These are phyloP conservation scores for Aspergillus affinis DNA, from an alignment of 495 filamentous ascomycete species.

Conservation along the genomic window DNA sequence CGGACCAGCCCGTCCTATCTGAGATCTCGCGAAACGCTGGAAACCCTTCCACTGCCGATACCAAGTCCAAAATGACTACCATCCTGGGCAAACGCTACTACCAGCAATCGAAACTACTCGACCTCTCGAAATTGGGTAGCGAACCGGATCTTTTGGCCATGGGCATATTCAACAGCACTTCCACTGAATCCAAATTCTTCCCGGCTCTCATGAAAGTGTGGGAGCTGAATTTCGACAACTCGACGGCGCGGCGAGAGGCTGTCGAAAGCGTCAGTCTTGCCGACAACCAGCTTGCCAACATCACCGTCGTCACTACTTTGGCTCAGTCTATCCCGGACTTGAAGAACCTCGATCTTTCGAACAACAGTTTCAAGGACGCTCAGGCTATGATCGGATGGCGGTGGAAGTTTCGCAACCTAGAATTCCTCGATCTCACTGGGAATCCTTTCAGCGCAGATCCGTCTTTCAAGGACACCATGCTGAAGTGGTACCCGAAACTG, in stretches of 20 bases:
- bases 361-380: slow-evolving; percentile 68
- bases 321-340: slow-evolving; percentile 75
- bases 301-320: slow-evolving; percentile 67
- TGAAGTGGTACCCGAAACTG: slow-evolving; percentile 78
- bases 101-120: slow-evolving; percentile 65
- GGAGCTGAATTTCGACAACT: slow-evolving; percentile 64
- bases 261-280: slow-evolving; percentile 76
- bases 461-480: slow-evolving; percentile 65
- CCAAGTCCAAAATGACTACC: slow-evolving; percentile 44
- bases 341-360: slow-evolving; percentile 79
- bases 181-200: slow-evolving; percentile 83
- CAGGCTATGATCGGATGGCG: slow-evolving; percentile 66
- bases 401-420: slow-evolving; percentile 69
- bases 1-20: slow-evolving; percentile 24
- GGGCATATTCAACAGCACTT: slow-evolving; percentile 70
- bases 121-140: slow-evolving; percentile 70
- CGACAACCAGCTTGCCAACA: slow-evolving; percentile 69
- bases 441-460: slow-evolving; percentile 69
- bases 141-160: slow-evolving; percentile 67
- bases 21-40: slow-evolving; percentile 20
- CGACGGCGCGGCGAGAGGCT: slow-evolving; percentile 65
- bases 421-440: slow-evolving; percentile 73
- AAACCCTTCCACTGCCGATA: slow-evolving; percentile 42
- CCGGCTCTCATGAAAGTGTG: slow-evolving; percentile 82
- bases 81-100: slow-evolving; percentile 78